phyloP scores from a whole-genome alignment of 1,139 yeast genomes.

The Candida sanyaensis region DNA sequence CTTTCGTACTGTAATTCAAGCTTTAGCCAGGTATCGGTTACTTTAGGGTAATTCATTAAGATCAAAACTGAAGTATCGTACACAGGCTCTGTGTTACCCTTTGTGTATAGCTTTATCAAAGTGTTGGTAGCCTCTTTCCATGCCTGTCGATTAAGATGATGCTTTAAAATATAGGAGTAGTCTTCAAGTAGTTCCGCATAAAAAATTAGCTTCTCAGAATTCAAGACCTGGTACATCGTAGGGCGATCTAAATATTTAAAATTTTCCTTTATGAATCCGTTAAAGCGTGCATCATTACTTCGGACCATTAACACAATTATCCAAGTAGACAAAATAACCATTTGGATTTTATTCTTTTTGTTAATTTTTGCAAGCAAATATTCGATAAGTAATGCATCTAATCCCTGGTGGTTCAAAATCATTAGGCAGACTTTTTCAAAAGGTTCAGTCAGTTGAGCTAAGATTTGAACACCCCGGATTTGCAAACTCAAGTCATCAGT shows the following conservation, averaged over 20 bases:
- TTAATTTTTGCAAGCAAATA: slow-evolving; percentile 56
- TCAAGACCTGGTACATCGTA: slow-evolving; percentile 75
- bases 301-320: slow-evolving; percentile 61
- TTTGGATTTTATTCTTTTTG: slow-evolving; percentile 50
- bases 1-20: slow-evolving; percentile 54
- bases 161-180: slow-evolving; percentile 64
- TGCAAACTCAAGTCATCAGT: slow-evolving; percentile 27
- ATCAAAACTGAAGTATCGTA: slow-evolving; percentile 71
- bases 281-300: slow-evolving; percentile 26
- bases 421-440: slow-evolving; percentile 71
- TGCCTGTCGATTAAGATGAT: slow-evolving; percentile 66
- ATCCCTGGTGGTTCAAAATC: slow-evolving; percentile 47
- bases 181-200: slow-evolving; percentile 74
- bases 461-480: slow-evolving; percentile 58
- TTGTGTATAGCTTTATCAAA: slow-evolving; percentile 47
- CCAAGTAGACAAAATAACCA: slow-evolving; percentile 76
- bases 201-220: slow-evolving; percentile 62
- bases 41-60: slow-evolving; percentile 65
- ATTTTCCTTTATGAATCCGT: slow-evolving; percentile 54
- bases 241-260: slow-evolving; percentile 55
- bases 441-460: slow-evolving; percentile 67
- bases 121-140: slow-evolving; percentile 76
- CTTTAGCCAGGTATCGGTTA: slow-evolving; percentile 77
- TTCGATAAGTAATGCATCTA: slow-evolving; percentile 45
- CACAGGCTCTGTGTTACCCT: slow-evolving; percentile 36